phyloP scores from a whole-genome alignment of 2,329 filamentous ascomycete species.

The Scedosporium boydii region DNA sequence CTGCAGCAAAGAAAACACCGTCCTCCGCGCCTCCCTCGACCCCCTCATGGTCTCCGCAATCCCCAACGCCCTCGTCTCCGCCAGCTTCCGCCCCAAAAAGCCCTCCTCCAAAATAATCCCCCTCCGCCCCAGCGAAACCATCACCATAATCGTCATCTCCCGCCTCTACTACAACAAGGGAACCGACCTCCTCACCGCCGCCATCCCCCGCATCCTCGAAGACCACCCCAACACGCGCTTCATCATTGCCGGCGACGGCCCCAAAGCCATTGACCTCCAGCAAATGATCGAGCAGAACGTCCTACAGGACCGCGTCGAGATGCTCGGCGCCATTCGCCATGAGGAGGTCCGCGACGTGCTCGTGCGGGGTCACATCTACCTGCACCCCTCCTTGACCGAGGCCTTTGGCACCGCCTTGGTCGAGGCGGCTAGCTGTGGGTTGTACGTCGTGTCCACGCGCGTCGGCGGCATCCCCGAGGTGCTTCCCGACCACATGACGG shows the following conservation, averaged over 20 bases:
- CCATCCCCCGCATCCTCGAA: constrained; percentile 84
- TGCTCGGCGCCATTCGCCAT: constrained; percentile 85
- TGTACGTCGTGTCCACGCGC: constrained; percentile 94
- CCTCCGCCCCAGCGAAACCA: constrained; percentile 69
- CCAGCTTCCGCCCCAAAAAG: constrained; percentile 72
- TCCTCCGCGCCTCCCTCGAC: constrained; percentile 85
- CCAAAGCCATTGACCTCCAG: constrained; percentile 94
- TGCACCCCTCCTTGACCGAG: constrained; percentile 90
- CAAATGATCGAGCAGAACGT: constrained; percentile 97
- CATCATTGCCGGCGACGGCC: constrained; percentile 90
- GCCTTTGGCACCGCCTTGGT: constrained; percentile 98
- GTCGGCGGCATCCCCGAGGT: constrained; percentile 97
- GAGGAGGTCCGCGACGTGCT: constrained; percentile 97
- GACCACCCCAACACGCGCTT: constrained; percentile 90
- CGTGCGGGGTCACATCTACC: constrained; percentile 92
- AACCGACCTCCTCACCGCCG: constrained; percentile 91
- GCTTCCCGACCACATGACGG: constrained; percentile 90
- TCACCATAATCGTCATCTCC: constrained; percentile 95
- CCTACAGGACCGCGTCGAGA: constrained; percentile 83
- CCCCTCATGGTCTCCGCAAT: constrained; percentile 97
- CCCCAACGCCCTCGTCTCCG: constrained; percentile 86
- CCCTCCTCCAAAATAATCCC: constrained; percentile 36
- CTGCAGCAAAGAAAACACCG: constrained; percentile 89
- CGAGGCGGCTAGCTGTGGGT: constrained; percentile 87
- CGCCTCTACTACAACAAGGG: constrained; percentile 98